These are phyloP conservation scores for Peribolospora kevripleyi DNA, from an alignment of 768 basidiomycete genomes.

Conservation along the genomic window DNA sequence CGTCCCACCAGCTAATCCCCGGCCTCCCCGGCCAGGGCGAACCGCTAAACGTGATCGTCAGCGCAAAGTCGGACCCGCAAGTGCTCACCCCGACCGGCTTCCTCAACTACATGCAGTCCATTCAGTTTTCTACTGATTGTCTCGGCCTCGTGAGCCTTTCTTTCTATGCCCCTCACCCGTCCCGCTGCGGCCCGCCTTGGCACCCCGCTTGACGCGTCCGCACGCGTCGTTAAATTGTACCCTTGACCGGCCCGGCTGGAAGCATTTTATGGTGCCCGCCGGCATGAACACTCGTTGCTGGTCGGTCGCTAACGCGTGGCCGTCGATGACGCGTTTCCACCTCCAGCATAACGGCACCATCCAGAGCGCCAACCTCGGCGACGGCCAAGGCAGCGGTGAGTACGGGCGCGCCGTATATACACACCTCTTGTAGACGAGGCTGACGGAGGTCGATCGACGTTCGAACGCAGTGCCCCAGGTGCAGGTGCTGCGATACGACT, in stretches of 20 bases:
- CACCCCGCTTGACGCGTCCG: too few relatives aligned
- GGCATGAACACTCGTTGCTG: too few relatives aligned
- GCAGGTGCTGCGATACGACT: slow-evolving; percentile 63
- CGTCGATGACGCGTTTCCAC: too few relatives aligned
- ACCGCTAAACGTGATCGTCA: slow-evolving; percentile 61
- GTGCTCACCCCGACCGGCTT: slow-evolving; percentile 26
- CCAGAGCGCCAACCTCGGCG: slow-evolving; percentile 58
- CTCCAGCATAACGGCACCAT: slow-evolving; percentile 38
- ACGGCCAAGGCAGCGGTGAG: slow-evolving; percentile 48
- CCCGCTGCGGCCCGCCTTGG: too few relatives aligned
- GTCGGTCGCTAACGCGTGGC: too few relatives aligned
- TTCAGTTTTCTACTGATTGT: slow-evolving; percentile 53
- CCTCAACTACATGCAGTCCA: slow-evolving; percentile 31
- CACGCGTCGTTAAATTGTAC: too few relatives aligned
- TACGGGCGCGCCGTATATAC: slow-evolving; percentile 5
- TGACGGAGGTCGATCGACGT: background rate
- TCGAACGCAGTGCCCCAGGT: slow-evolving; percentile 43
- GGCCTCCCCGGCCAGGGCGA: slow-evolving; percentile 50
- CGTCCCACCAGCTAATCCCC: background rate
- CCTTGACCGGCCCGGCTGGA: too few relatives aligned
- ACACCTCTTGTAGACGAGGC: background rate
- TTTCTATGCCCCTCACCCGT: too few relatives aligned
- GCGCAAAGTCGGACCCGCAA: slow-evolving; percentile 42
- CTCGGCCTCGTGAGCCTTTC: slow-evolving; percentile 26
- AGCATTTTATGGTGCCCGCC: too few relatives aligned